These are phyloP conservation scores for Fusarium nurragi DNA, from an alignment of 2,329 filamentous ascomycete genomes.

Conservation along the genomic window DNA sequence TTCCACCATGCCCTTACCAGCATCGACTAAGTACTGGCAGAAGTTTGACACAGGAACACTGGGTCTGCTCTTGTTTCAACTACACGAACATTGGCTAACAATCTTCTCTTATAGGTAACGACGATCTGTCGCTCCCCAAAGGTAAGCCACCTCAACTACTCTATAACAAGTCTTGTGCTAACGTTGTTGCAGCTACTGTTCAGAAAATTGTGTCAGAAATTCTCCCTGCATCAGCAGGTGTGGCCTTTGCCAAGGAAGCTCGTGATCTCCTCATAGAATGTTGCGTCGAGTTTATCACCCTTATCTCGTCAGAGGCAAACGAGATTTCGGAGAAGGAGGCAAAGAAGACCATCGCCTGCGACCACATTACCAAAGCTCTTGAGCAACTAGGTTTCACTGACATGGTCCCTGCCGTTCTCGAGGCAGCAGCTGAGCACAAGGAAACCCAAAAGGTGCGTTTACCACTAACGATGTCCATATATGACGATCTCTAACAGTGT, in stretches of 20 bases:
- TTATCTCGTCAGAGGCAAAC: constrained; percentile 98
- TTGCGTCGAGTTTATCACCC: constrained; percentile 98
- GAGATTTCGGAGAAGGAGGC: constrained; percentile 98
- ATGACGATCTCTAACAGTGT: constrained; percentile 52
- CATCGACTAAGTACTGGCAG: constrained; percentile 46
- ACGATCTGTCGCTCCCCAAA: constrained; percentile 72
- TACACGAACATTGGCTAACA: constrained; percentile 46
- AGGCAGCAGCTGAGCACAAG: constrained; percentile 90
- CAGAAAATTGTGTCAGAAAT: constrained; percentile 94
- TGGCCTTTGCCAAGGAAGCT: constrained; percentile 93
- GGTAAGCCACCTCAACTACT: constrained; percentile 54
- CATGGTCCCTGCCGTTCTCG: constrained; percentile 87
- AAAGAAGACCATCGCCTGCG: constrained; percentile 98
- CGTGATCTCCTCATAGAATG: constrained; percentile 97
- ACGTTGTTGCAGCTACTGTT: constrained; percentile 66
- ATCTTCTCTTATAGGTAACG: constrained; percentile 60
- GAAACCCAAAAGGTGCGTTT: constrained; percentile 83
- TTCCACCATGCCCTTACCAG: constrained; percentile 28
- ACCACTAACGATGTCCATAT: constrained; percentile 43
- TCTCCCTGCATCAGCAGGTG: constrained; percentile 75
- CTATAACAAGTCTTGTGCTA: constrained; percentile 31
- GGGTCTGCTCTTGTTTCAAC: constrained; percentile 24
- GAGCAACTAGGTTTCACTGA: constrained; percentile 92
- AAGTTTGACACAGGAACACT: constrained; percentile 34
- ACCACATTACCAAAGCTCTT: constrained; percentile 95